A percentile compares a stretch with the other conserved stretches of the same genome.
Conservation (phyloP, 495 filamentous ascomycete genomes). For the Letharia lupina region DNA sequence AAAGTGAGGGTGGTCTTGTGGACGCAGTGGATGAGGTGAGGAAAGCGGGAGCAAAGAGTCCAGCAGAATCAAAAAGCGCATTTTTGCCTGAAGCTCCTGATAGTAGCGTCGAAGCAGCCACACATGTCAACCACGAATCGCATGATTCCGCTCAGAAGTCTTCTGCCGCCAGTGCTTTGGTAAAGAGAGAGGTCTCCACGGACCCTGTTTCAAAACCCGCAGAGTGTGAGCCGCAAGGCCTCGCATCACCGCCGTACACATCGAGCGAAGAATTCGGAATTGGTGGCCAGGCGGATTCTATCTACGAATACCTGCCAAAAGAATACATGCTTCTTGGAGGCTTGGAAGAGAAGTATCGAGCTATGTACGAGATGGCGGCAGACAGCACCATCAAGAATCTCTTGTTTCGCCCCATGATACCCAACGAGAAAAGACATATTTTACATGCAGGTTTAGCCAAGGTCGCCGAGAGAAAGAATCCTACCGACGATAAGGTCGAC, state of each 20-base stretch:
- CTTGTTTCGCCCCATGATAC: conserved; percentile 77
- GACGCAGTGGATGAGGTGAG: conserved; percentile 5
- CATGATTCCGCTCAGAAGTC: not conserved
- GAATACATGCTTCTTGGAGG: conserved; percentile 70
- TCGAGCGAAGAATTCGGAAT: conserved; percentile 35
- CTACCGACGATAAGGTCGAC: not conserved
- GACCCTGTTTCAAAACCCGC: conserved; percentile 9
- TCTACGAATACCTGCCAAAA: conserved; percentile 94
- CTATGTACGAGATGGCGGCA: conserved; percentile 68
- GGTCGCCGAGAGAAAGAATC: conserved; percentile 22
- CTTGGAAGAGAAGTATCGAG: conserved; percentile 66
- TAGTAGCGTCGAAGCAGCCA: not conserved
- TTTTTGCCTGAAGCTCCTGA: not conserved
- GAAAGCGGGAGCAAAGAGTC: not conserved
- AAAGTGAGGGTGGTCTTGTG: conserved; percentile 5
- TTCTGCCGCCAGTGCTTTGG: not conserved
- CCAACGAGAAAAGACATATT: conserved; percentile 58
- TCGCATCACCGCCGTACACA: conserved; percentile 32
- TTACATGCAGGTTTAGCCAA: conserved; percentile 60
- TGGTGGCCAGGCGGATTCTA: conserved; percentile 80
- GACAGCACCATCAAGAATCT: conserved; percentile 66
- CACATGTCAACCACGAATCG: not conserved
- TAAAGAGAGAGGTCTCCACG: not conserved
- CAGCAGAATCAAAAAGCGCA: not conserved
- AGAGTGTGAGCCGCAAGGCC: conserved; percentile 48